Conservation (phyloP, 2,329 filamentous ascomycete genomes). For the Diaporthe sp. region DNA sequence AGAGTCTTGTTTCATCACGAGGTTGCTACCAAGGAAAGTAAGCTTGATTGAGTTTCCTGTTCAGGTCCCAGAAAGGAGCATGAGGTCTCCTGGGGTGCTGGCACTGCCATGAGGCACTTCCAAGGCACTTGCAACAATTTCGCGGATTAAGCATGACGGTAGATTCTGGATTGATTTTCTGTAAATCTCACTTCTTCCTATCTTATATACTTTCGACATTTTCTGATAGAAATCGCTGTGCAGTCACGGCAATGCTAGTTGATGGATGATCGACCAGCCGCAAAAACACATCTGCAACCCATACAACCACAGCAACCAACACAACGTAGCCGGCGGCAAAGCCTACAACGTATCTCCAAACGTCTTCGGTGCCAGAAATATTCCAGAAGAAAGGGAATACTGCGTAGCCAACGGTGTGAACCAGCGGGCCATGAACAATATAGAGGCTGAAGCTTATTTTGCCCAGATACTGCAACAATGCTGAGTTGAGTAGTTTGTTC, state of each 20-base stretch:
- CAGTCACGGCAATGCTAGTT: background rate
- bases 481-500: background rate
- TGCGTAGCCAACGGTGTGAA: background rate
- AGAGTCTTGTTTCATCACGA: background rate
- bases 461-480: background rate
- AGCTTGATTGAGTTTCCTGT: background rate
- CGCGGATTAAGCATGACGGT: background rate
- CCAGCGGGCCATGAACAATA: background rate
- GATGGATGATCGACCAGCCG: background rate
- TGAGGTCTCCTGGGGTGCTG: background rate
- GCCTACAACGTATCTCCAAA: background rate
- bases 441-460: background rate
- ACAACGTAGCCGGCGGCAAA: background rate
- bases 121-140: too few species aligned
- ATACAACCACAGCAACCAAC: background rate
- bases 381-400: background rate
- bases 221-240: background rate
- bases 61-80: background rate
- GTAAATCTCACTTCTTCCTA: background rate
- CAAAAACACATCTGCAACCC: background rate
- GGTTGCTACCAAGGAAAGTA: background rate
- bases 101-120: too few species aligned
- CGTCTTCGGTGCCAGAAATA: background rate
- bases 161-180: too few species aligned
- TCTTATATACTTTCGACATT: background rate